Percentiles rank a stretch among this genome's conserved stretches.
These are phyloP conservation scores for Fusarium ambrosium DNA, from an alignment of 2,329 filamentous ascomycete genomes.

Conservation along the genomic window DNA sequence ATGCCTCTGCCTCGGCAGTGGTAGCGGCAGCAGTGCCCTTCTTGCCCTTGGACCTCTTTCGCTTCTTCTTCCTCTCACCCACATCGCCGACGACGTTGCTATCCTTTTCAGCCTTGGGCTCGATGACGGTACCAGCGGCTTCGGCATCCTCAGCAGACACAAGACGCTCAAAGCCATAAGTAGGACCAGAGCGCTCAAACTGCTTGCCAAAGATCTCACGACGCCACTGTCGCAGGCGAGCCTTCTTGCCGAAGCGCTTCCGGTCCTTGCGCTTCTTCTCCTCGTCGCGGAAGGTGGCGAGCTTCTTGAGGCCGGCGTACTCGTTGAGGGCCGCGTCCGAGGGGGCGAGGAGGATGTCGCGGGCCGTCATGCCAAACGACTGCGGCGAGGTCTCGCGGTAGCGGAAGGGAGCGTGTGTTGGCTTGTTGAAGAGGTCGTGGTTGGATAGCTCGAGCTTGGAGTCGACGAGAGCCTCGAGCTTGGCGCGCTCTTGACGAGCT, in stretches of 20 bases:
- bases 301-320: constrained; percentile 94
- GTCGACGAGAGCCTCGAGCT: constrained; percentile 89
- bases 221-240: constrained; percentile 87
- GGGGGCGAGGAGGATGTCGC: constrained; percentile 90
- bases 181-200: constrained; percentile 68
- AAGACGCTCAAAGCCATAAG: constrained; percentile 67
- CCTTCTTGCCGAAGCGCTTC: constrained; percentile 94
- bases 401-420: constrained; percentile 70
- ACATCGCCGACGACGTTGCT: constrained; percentile 49
- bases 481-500: constrained; percentile 83
- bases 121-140: constrained; percentile 45
- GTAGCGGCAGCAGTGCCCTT: constrained; percentile 48
- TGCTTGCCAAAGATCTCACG: constrained; percentile 73
- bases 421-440: constrained; percentile 67
- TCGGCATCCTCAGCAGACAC: constrained; percentile 48
- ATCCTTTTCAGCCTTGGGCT: constrained; percentile 36
- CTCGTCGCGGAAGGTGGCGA: constrained; percentile 87
- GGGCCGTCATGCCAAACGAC: constrained; percentile 88
- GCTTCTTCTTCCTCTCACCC: constrained; percentile 61
- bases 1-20: constrained; percentile 34
- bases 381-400: constrained; percentile 96
- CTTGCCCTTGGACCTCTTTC: constrained; percentile 65
- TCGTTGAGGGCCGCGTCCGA: constrained; percentile 89
- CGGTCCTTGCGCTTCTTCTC: constrained; percentile 92
- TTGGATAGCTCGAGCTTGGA: constrained; percentile 81